These are phyloP conservation scores for Rhizopogon parksii DNA, from an alignment of 1,284 basidiomycete genomes.

Conservation along the genomic window DNA sequence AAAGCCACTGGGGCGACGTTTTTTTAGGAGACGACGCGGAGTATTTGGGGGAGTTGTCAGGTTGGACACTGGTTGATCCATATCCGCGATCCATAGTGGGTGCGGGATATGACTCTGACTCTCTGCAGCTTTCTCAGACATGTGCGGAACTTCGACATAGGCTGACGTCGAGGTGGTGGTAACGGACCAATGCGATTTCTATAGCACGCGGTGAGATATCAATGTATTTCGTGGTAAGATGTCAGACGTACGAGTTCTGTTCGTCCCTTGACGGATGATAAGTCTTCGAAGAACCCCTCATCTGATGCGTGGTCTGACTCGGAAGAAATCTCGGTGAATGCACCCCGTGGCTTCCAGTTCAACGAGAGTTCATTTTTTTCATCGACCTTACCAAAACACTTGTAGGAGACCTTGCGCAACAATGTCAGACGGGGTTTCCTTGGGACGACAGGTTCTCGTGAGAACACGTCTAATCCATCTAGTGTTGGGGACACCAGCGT, in stretches of 20 bases:
- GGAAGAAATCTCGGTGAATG: slow-evolving; percentile 14
- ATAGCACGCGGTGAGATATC: neutral
- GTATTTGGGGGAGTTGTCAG: slow-evolving; percentile 17
- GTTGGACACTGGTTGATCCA: slow-evolving; percentile 4
- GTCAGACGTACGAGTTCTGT: slow-evolving; percentile 16
- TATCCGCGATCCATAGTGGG: slow-evolving; percentile 1
- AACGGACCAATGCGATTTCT: slow-evolving; percentile 46
- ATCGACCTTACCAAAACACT: slow-evolving; percentile 21
- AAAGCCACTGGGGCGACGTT: slow-evolving; percentile 19
- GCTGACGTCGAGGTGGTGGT: slow-evolving; percentile 46
- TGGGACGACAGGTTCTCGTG: slow-evolving; percentile 16
- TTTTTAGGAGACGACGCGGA: slow-evolving; percentile 20
- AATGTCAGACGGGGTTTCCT: slow-evolving; percentile 10
- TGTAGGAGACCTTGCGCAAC: slow-evolving; percentile 15
- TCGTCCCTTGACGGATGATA: slow-evolving; percentile 5
- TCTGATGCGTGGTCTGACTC: slow-evolving; percentile 21
- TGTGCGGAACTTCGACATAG: slow-evolving; percentile 31
- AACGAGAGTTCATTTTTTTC: slow-evolving; percentile 14
- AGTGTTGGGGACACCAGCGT: slow-evolving; percentile 31
- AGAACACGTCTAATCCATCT: slow-evolving; percentile 29
- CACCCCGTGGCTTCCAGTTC: slow-evolving; percentile 9
- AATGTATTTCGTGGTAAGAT: neutral
- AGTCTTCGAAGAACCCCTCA: slow-evolving; percentile 10
- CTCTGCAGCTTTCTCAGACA: slow-evolving; percentile 11
- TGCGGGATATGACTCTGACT: slow-evolving; percentile 12